Conservation (phyloP, 768 basidiomycete species). For the Suillus lakei region DNA sequence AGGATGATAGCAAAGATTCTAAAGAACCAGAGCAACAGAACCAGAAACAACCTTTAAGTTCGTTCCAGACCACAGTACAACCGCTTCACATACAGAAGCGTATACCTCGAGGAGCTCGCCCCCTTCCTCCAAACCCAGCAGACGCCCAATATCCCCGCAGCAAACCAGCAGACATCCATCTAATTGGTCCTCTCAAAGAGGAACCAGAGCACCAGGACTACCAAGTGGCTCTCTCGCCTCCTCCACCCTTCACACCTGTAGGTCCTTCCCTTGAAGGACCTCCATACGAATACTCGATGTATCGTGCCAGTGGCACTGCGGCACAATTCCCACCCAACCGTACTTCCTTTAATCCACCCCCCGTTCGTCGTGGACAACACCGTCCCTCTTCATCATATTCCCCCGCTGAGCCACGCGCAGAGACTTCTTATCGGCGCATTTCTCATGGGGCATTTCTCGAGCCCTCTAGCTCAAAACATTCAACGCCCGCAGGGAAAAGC, state of each 20-base stretch:
- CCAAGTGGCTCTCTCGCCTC: constrained; percentile 23
- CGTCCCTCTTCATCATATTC: constrained; percentile 10
- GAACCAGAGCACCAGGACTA: constrained; percentile 6
- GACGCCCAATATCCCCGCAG: constrained; percentile 2
- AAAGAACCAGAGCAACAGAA: constrained; percentile 5
- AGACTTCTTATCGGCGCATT: constrained; percentile 26
- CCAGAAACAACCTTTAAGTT: constrained; percentile 8
- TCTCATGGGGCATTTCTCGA: constrained; percentile 18
- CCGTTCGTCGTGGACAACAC: constrained; percentile 14
- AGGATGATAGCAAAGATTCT: constrained; percentile 19
- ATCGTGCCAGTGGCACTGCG: constrained; percentile 26
- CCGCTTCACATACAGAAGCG: constrained; percentile 17
- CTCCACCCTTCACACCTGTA: constrained; percentile 40
- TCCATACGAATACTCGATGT: constrained; percentile 32
- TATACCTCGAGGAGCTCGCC: constrained; percentile 20
- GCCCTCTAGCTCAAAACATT: constrained; percentile 2
- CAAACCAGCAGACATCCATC: neutral
- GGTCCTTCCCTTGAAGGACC: constrained; percentile 43
- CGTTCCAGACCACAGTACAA: constrained; percentile 5
- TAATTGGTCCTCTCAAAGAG: constrained; percentile 14
- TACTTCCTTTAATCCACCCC: constrained; percentile 26
- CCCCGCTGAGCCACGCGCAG: constrained; percentile 12
- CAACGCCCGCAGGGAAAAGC: neutral
- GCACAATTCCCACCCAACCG: constrained; percentile 25
- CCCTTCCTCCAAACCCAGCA: constrained; percentile 31